Evolutionary conservation across 2,329 filamentous ascomycete species (phyloP).

Genomic region (Beauveria pseudobassiana): DNA sequence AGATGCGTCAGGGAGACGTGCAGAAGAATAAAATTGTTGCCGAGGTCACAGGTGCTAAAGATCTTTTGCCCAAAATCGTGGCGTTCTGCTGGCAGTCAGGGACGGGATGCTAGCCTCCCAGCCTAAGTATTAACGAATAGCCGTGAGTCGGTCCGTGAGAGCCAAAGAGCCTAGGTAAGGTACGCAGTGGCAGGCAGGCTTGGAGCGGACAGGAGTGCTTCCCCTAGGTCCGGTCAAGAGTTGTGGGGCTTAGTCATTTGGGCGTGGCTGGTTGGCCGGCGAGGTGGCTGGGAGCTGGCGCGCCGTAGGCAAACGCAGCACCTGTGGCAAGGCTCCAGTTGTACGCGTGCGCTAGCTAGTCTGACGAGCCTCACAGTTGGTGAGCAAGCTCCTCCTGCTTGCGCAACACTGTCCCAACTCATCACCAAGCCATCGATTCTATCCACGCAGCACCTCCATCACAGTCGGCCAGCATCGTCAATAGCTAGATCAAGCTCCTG

Average conservation of each 20-base stretch:
- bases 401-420: not conserved
- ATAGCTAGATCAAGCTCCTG: not conserved
- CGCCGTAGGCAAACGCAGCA: not conserved
- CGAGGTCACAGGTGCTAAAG: conserved; percentile 9
- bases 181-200: no score
- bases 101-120: not conserved
- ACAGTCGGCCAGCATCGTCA: not conserved
- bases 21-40: conserved; percentile 6
- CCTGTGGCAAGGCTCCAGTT: conserved; percentile 12
- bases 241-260: conserved; percentile 10
- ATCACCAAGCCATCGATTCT: conserved; percentile 5
- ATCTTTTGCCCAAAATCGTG: not conserved
- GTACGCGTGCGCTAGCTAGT: conserved; percentile 13
- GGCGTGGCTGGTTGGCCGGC: not conserved
- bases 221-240: conserved; percentile 3
- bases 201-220: conserved; percentile 4
- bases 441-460: conserved; percentile 6
- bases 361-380: not conserved
- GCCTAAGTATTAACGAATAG: not conserved
- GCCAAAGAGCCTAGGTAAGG: not conserved
- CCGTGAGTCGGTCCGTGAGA: not conserved
- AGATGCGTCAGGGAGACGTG: not conserved
- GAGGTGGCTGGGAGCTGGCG: not conserved
- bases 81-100: not conserved
- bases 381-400: conserved; percentile 9